phyloP scores from a whole-genome alignment of 116 monocot species.

The Cymodocea nodosa region DNA sequence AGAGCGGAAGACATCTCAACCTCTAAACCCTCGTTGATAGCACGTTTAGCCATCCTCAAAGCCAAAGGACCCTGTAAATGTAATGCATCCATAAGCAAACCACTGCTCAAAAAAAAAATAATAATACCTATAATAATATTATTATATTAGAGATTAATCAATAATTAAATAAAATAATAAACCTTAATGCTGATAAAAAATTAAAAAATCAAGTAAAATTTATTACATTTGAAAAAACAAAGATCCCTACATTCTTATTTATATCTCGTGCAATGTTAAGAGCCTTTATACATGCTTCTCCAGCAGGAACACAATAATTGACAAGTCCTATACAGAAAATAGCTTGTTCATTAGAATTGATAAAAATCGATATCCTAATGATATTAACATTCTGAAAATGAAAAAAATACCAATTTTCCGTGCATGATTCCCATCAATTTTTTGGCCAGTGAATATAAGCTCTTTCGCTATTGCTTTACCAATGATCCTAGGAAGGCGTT shows the following conservation, averaged over 20 bases:
- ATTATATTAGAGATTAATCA: not conserved
- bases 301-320: slow-evolving; percentile 80
- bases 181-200: no score
- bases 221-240: not conserved
- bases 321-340: slow-evolving; percentile 48
- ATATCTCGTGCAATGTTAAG: slow-evolving; percentile 79
- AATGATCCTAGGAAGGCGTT: slow-evolving; percentile 73
- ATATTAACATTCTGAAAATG: not conserved
- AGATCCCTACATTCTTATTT: slow-evolving; percentile 48
- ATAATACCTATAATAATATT: no score
- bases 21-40: slow-evolving; percentile 65
- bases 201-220: not conserved
- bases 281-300: slow-evolving; percentile 68
- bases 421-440: slow-evolving; percentile 56
- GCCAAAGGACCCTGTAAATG: slow-evolving; percentile 72
- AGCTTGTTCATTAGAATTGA: not conserved
- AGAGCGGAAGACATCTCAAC: slow-evolving; percentile 43
- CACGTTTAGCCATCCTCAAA: slow-evolving; percentile 80
- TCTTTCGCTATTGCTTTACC: slow-evolving; percentile 80
- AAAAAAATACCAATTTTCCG: slow-evolving; percentile 37
- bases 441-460: slow-evolving; percentile 77
- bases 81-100: not conserved
- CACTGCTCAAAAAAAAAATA: no score
- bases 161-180: no score
- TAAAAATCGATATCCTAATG: not conserved